Conservation (phyloP, 2,329 filamentous ascomycete genomes). For the Hymenoscyphus scutula region DNA sequence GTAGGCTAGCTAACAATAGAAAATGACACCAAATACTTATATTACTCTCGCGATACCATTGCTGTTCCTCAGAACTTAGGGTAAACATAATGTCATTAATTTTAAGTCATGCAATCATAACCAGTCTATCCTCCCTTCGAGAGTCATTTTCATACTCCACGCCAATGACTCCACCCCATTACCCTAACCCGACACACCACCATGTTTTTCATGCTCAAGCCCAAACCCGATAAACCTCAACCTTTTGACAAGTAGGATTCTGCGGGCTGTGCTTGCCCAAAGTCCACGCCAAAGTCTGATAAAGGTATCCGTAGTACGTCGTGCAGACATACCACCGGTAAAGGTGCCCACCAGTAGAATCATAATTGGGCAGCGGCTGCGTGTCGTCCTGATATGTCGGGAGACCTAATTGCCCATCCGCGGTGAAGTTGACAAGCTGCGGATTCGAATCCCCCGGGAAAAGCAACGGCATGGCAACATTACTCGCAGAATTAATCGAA, state of each 20-base stretch:
- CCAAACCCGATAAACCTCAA: conserved; percentile 36
- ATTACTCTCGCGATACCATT: no score
- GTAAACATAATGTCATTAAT: no score
- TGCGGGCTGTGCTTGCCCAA: conserved; percentile 40
- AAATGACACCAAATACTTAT: no score
- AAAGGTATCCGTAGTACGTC: conserved; percentile 43
- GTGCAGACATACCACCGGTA: conserved; percentile 46
- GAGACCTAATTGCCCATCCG: conserved; percentile 39
- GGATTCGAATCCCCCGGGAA: conserved; percentile 24
- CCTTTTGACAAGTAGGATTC: conserved; percentile 43
- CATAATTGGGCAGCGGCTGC: conserved; percentile 34
- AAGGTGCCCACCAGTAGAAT: conserved; percentile 22
- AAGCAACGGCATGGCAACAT: conserved; percentile 45
- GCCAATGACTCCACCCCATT: no score
- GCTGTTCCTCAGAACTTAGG: no score
- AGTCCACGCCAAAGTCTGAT: conserved; percentile 42
- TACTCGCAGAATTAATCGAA: conserved; percentile 38
- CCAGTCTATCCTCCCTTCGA: no score
- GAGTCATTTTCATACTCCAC: no score
- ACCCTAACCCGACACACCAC: no score
- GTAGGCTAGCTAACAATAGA: no score
- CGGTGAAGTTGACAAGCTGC: conserved; percentile 42
- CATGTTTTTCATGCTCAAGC: neutral
- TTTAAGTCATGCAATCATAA: no score
- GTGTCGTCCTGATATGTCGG: conserved; percentile 42